Evolutionary conservation across 345 rosid genomes (phyloP).

Genomic region (Populus deltoides): DNA sequence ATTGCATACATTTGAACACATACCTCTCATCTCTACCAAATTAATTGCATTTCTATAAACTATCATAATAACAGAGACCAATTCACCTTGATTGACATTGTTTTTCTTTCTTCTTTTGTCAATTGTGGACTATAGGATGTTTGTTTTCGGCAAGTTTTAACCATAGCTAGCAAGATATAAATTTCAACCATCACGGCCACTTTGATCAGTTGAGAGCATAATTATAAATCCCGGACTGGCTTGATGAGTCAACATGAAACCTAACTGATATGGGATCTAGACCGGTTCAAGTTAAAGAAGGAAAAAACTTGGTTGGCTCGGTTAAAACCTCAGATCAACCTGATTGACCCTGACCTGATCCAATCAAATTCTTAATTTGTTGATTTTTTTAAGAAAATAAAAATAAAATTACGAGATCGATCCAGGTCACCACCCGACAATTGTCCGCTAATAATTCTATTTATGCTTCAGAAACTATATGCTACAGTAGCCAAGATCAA

Average conservation of each 20-base stretch:
- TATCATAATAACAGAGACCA: background rate
- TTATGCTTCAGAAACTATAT: background rate
- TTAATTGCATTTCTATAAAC: background rate
- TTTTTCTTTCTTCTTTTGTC: too few species aligned
- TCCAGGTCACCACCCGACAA: too few species aligned
- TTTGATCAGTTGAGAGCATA: background rate
- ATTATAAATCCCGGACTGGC: too few species aligned
- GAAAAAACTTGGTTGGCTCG: too few species aligned
- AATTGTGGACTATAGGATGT: too few species aligned
- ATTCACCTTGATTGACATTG: background rate
- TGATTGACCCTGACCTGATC: too few species aligned
- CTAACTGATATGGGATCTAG: too few species aligned
- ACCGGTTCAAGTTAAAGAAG: too few species aligned
- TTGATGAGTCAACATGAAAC: rapidly evolving
- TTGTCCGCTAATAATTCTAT: background rate
- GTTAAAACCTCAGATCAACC: too few species aligned
- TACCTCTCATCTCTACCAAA: background rate
- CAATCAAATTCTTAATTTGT: too few species aligned
- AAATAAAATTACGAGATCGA: too few species aligned
- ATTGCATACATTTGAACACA: background rate
- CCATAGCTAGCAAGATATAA: background rate
- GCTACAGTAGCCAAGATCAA: background rate
- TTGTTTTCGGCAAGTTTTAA: background rate
- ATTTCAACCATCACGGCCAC: background rate
- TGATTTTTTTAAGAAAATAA: too few species aligned